Percentiles rank a stretch among this genome's conserved stretches.
These are phyloP conservation scores for Cytospora paraplurivora DNA, from an alignment of 2,329 filamentous ascomycete species.

Conservation along the genomic window DNA sequence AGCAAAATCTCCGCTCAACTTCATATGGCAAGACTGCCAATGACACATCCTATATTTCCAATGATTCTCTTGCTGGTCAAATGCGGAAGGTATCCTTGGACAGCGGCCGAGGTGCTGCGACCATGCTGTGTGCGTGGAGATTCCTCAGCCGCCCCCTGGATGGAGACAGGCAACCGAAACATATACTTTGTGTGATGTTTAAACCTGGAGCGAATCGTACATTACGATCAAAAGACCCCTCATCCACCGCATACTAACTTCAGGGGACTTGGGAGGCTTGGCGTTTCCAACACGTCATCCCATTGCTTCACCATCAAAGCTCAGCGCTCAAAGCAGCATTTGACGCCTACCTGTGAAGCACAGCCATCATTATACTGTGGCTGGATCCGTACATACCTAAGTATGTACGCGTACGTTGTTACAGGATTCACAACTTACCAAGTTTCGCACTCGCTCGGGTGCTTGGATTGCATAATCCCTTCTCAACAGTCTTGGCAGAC, in stretches of 20 bases:
- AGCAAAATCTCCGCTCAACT: conserved; percentile 3
- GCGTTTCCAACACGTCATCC: neutral
- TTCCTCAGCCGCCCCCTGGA: neutral
- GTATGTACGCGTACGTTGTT: neutral
- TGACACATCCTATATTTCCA: conserved; percentile 27
- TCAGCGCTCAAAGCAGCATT: too few species aligned
- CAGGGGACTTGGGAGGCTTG: neutral
- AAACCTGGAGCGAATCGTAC: neutral
- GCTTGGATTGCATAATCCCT: too few species aligned
- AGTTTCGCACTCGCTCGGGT: too few species aligned
- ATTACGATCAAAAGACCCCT: neutral
- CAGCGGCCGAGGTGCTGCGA: neutral
- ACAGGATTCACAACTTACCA: neutral
- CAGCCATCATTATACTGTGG: neutral
- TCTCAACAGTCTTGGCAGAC: too few species aligned
- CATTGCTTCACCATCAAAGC: neutral
- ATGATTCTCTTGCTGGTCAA: conserved; percentile 3
- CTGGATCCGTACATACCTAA: neutral
- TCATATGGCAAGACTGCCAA: conserved; percentile 8
- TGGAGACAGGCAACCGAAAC: neutral
- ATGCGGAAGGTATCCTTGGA: neutral
- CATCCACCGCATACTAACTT: neutral
- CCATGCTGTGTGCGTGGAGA: too few species aligned
- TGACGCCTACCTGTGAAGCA: neutral
- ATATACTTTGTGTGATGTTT: neutral